Percentiles rank a stretch among this genome's conserved stretches.
These are phyloP conservation scores for Podospora tetraspora DNA, from an alignment of 495 filamentous ascomycete genomes.

Conservation along the genomic window DNA sequence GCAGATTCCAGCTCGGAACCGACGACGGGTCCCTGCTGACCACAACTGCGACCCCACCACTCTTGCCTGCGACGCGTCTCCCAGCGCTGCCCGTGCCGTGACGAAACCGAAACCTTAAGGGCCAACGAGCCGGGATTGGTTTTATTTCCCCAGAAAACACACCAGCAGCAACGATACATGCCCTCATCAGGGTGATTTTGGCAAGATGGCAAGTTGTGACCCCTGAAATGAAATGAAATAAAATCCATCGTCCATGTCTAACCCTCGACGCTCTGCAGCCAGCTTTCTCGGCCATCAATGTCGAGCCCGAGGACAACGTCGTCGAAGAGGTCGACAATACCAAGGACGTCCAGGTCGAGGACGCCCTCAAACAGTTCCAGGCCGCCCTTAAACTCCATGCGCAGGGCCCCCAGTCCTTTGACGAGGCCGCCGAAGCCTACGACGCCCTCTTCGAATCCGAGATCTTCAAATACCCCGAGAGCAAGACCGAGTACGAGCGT, in stretches of 20 bases:
- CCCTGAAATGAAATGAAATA: not conserved
- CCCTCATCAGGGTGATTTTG: not conserved
- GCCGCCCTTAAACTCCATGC: conserved; percentile 86
- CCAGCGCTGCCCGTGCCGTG: not conserved
- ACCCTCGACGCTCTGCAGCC: conserved; percentile 33
- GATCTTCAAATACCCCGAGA: conserved; percentile 87
- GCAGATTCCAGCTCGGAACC: too few relatives aligned
- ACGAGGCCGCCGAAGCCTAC: conserved; percentile 78
- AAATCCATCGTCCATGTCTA: not conserved
- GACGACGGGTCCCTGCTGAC: too few relatives aligned
- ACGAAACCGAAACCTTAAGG: not conserved
- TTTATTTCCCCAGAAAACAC: not conserved
- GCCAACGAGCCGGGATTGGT: not conserved
- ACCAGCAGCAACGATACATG: not conserved
- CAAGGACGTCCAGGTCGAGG: conserved; percentile 92
- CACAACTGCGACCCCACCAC: too few relatives aligned
- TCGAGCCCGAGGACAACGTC: conserved; percentile 83
- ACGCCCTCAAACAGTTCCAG: conserved; percentile 93
- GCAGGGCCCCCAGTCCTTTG: conserved; percentile 69
- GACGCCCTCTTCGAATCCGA: conserved; percentile 80
- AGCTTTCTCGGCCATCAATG: conserved; percentile 77
- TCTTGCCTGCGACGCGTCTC: not conserved
- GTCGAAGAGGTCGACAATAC: conserved; percentile 93
- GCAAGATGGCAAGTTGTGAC: conserved; percentile 7
- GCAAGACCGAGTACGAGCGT: conserved; percentile 68